Evolutionary conservation across 495 filamentous ascomycete genomes (phyloP).

Genomic region (Neurospora pannonica): DNA sequence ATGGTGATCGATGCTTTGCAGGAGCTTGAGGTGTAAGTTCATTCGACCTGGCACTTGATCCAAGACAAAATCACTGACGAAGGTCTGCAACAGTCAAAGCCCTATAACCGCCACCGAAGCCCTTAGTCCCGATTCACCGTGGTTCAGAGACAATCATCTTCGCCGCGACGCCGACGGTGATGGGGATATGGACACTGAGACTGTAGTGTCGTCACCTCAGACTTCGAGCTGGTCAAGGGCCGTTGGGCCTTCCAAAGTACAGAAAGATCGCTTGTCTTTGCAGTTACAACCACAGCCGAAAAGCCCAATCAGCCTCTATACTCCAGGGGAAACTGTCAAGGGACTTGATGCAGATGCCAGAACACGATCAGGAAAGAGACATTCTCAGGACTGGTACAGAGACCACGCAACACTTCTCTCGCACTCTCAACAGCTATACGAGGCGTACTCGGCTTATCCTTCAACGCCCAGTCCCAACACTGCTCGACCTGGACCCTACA

Average conservation of each 20-base stretch:
- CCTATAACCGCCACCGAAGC: conserved; percentile 9
- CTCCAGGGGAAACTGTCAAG: not conserved
- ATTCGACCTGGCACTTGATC: not conserved
- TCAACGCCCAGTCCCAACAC: not conserved
- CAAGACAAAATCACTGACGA: not conserved
- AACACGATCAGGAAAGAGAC: not conserved
- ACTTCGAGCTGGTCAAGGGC: conserved; percentile 10
- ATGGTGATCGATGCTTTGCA: conserved; percentile 17
- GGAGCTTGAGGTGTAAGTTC: conserved; percentile 5
- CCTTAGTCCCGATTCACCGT: conserved; percentile 10
- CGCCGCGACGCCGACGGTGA: not conserved
- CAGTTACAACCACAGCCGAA: not conserved
- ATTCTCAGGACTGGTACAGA: not conserved
- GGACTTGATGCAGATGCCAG: not conserved
- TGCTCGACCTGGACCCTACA: not conserved
- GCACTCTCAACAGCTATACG: not conserved
- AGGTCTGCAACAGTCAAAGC: conserved; percentile 7
- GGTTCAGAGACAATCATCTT: conserved; percentile 7
- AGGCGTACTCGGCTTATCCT: not conserved
- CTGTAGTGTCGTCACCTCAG: conserved; percentile 9
- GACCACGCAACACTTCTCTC: not conserved
- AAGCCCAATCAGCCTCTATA: not conserved
- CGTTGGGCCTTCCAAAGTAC: not conserved
- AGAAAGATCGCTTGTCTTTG: not conserved
- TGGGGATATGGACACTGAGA: conserved; percentile 11